A percentile compares a stretch with the other conserved stretches of the same genome.
These are phyloP conservation scores for Spiraea crenata DNA, from an alignment of 331 rosid species.

Conservation along the genomic window DNA sequence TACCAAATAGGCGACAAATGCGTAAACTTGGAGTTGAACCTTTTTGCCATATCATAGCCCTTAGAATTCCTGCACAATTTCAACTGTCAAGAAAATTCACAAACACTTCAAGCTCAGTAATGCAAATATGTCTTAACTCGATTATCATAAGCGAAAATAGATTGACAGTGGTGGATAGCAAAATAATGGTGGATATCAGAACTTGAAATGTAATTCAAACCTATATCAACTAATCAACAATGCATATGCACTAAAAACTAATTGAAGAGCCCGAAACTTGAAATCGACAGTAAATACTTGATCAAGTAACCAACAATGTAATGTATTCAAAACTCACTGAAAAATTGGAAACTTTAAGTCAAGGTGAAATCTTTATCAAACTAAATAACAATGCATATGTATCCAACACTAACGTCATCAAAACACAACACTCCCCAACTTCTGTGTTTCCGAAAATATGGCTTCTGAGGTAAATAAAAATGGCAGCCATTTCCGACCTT, in stretches of 20 bases:
- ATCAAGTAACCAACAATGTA: no score
- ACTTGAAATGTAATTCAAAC: not conserved
- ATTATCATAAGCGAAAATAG: no score
- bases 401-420: conserved; percentile 91
- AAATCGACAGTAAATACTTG: no score
- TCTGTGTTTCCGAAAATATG: conserved; percentile 75
- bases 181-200: no score
- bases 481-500: conserved; percentile 79
- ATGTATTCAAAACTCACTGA: no score
- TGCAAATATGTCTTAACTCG: conserved; percentile 1
- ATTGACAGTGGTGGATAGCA: no score
- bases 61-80: conserved; percentile 72
- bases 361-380: no score
- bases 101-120: not conserved
- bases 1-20: conserved; percentile 96
- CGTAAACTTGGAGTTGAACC: conserved; percentile 82
- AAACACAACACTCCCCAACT: conserved; percentile 67
- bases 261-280: no score
- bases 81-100: conserved; percentile 10
- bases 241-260: not conserved
- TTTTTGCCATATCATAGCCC: conserved; percentile 87
- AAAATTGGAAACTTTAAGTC: no score
- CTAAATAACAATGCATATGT: no score
- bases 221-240: conserved; percentile 12
- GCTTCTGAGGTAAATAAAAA: conserved; percentile 74